Percentiles rank a stretch among this genome's conserved stretches.
phyloP scores from a whole-genome alignment of 805 yeast genomes.

The Wickerhamiella azymoides region DNA sequence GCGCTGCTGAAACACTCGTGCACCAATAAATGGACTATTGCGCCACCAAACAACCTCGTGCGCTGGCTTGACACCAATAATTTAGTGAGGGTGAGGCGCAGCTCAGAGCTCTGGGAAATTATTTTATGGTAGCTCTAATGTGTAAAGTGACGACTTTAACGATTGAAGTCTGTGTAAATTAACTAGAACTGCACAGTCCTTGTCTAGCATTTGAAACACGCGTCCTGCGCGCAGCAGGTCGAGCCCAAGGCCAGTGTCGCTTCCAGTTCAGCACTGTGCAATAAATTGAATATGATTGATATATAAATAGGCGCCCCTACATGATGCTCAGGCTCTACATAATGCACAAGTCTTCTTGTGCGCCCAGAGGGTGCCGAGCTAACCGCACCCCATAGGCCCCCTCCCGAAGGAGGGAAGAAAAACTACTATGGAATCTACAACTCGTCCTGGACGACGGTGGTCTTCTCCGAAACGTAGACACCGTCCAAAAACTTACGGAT shows the following conservation, averaged over 20 bases:
- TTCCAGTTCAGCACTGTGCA: too few relatives aligned
- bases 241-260: too few relatives aligned
- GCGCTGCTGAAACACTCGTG: not conserved
- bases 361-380: not conserved
- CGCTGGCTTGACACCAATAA: too few relatives aligned
- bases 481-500: conserved; percentile 99
- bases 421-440: conserved; percentile 1
- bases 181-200: too few relatives aligned
- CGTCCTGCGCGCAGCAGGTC: too few relatives aligned
- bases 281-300: not conserved
- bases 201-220: too few relatives aligned
- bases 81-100: too few relatives aligned
- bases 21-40: not conserved
- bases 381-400: not conserved
- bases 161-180: too few relatives aligned
- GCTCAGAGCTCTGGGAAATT: too few relatives aligned
- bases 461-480: conserved; percentile 96
- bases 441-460: conserved; percentile 23
- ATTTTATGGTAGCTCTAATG: too few relatives aligned
- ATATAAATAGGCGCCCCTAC: not conserved
- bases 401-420: not conserved
- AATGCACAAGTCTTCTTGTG: not conserved
- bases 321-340: not conserved
- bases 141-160: too few relatives aligned
- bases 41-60: too few relatives aligned